Conservation (phyloP, 768 basidiomycete species). For the Kwoniella sp. region DNA sequence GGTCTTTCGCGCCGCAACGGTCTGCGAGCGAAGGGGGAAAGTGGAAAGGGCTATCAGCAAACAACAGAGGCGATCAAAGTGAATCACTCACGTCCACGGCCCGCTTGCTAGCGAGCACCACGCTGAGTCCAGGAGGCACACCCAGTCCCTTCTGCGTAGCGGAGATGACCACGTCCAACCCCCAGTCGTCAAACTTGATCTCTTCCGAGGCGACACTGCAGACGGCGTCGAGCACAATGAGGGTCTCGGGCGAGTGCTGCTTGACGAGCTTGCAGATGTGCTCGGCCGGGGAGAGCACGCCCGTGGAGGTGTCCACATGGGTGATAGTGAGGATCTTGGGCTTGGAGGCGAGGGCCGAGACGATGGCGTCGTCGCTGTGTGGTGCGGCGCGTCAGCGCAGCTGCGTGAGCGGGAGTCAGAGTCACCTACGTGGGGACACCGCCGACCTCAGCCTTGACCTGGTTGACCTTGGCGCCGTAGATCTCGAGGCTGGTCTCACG, state of each 20-base stretch:
- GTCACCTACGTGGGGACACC: slow-evolving; percentile 59
- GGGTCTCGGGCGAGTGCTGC: slow-evolving; percentile 74
- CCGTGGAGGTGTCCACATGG: slow-evolving; percentile 58
- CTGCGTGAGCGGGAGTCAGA: neutral
- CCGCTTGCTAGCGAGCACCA: slow-evolving; percentile 72
- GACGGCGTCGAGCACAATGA: slow-evolving; percentile 87
- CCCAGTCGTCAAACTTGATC: slow-evolving; percentile 90
- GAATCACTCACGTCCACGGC: slow-evolving; percentile 61
- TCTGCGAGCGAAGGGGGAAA: slow-evolving; percentile 46
- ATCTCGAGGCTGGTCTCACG: slow-evolving; percentile 61
- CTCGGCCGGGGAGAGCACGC: slow-evolving; percentile 79
- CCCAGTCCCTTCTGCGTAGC: slow-evolving; percentile 64
- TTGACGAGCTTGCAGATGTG: slow-evolving; percentile 68
- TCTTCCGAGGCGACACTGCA: slow-evolving; percentile 96
- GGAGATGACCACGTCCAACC: slow-evolving; percentile 70
- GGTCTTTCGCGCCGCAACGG: slow-evolving; percentile 60
- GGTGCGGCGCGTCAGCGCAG: too few relatives aligned
- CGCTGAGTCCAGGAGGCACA: slow-evolving; percentile 84
- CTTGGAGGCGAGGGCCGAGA: slow-evolving; percentile 61
- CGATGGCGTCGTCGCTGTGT: slow-evolving; percentile 44
- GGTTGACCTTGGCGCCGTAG: slow-evolving; percentile 83
- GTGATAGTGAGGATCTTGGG: slow-evolving; percentile 91
- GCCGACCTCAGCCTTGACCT: slow-evolving; percentile 78
- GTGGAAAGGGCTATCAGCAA: too few relatives aligned
- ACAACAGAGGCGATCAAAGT: too few relatives aligned